A percentile compares a stretch with the other conserved stretches of the same genome.
phyloP scores from a whole-genome alignment of 495 filamentous ascomycete genomes.

The Tuber indicum region DNA sequence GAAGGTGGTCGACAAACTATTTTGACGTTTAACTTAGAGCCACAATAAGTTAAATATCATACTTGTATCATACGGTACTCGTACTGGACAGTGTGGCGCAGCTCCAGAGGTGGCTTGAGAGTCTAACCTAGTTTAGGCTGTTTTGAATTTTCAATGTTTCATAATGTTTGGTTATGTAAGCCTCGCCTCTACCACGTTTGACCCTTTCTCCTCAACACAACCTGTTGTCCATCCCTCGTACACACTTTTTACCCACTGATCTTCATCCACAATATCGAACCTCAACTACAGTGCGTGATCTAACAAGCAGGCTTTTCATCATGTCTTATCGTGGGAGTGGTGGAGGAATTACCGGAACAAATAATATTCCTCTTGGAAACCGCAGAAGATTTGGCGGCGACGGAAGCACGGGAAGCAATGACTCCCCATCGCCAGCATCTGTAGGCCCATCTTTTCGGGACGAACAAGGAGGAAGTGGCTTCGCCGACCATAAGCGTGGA shows the following conservation, averaged over 20 bases:
- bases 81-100: too few relatives aligned
- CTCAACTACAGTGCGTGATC: background rate
- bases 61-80: too few relatives aligned
- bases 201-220: background rate
- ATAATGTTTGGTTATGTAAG: background rate
- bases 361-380: constrained; percentile 91
- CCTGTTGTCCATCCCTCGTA: background rate
- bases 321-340: constrained; percentile 42
- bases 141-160: background rate
- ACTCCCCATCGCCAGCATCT: constrained; percentile 35
- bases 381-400: constrained; percentile 76
- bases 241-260: background rate
- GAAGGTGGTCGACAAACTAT: too few relatives aligned
- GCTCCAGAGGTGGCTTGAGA: too few relatives aligned
- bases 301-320: constrained; percentile 3
- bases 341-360: constrained; percentile 86
- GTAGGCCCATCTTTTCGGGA: constrained; percentile 23
- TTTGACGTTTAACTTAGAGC: too few relatives aligned
- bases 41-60: too few relatives aligned
- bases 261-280: background rate
- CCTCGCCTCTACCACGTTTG: background rate
- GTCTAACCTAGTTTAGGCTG: background rate
- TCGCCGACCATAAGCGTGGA: constrained; percentile 38
- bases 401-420: constrained; percentile 42
- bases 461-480: constrained; percentile 10